Base-by-base conservation (phyloP, 352 stramenopile genomes). In the Phytopythium cucurbitacearum region DNA sequence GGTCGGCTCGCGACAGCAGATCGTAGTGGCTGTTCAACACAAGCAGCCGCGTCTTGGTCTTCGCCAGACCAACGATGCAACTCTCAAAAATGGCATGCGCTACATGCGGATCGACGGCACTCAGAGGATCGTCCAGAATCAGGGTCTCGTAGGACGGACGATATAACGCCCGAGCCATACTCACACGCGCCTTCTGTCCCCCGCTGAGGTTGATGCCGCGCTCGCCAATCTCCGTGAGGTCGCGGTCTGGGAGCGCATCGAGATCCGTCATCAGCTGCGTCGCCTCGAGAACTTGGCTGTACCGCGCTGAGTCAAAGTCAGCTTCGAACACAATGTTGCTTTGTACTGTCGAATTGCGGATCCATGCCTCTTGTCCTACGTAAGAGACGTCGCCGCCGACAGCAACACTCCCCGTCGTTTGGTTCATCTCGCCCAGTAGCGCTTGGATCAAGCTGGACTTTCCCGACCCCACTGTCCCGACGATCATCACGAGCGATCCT, bases 151-250 rank as follows among this genome's bases (percentile, higher is more conserved):
- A 73, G 34, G 75, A 48, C 8, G 75, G 45, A 88, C 44, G 67
- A 66, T 98, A 98, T 32, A 98, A 73, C 1, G 79, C 88, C 5
- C 95, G 67, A 4, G 94, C 94, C 5, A 98, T 71, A 2, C 71
- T 71, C 11, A 97, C 75, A 15, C 90, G 71, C 7, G 69, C 70
- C 64, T 97, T 97, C 64, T 98, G 93, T 1, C 95, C 95, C 12
- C 95, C 94, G 11, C 69, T 95, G 2, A 99, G 57, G 42, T 96
- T 98, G 34, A 98, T 91, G 0, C 96, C 96, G 44, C 92, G 92
- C 67, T 98, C 94, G 5, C 94, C 95, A 49, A 98, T 98, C 65
- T 98, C 92, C 2, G 91, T 98, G 61, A 70, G 38, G 62, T 99
- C 94, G 12, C 93, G 90, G 43, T 83, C 64, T 1, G 87, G 78